These are phyloP conservation scores for Taiozyma sp. DNA, from an alignment of 1,139 yeast genomes.

Conservation along the genomic window DNA sequence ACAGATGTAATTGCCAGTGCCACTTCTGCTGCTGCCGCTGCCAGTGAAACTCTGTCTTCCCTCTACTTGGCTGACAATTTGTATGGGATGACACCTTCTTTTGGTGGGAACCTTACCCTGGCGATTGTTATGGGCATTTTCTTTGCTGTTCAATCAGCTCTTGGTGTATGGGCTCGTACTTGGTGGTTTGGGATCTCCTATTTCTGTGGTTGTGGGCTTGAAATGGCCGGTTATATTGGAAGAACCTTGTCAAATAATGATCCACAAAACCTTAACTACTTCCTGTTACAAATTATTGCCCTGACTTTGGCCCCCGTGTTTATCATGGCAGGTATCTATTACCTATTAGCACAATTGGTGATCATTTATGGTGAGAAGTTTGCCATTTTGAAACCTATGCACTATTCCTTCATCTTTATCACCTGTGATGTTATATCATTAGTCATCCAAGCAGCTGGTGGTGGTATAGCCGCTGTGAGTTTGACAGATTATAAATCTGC, in stretches of 20 bases:
- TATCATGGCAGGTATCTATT: slow-evolving; percentile 85
- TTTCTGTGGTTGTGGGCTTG: slow-evolving; percentile 56
- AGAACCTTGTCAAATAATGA: slow-evolving; percentile 45
- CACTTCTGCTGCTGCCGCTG: slow-evolving; percentile 30
- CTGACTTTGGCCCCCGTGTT: slow-evolving; percentile 86
- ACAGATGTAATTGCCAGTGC: slow-evolving; percentile 28
- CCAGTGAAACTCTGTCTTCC: slow-evolving; percentile 29
- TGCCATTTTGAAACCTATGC: slow-evolving; percentile 67
- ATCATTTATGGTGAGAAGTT: slow-evolving; percentile 62
- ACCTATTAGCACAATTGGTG: slow-evolving; percentile 66
- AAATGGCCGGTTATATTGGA: slow-evolving; percentile 68
- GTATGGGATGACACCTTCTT: slow-evolving; percentile 39
- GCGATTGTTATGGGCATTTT: slow-evolving; percentile 43
- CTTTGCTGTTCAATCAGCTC: slow-evolving; percentile 33
- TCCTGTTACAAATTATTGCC: slow-evolving; percentile 61
- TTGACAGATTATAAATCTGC: slow-evolving; percentile 31
- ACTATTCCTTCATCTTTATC: slow-evolving; percentile 68
- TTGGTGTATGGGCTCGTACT: slow-evolving; percentile 48
- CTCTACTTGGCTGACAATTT: slow-evolving; percentile 18
- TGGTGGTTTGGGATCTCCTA: slow-evolving; percentile 74
- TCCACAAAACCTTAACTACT: slow-evolving; percentile 35
- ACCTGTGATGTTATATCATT: slow-evolving; percentile 65
- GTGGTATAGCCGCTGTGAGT: slow-evolving; percentile 60
- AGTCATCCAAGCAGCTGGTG: slow-evolving; percentile 79
- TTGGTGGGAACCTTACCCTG: slow-evolving; percentile 47